Evolutionary conservation across 345 rosid species (phyloP).

Genomic region (Carallia brachiata): DNA sequence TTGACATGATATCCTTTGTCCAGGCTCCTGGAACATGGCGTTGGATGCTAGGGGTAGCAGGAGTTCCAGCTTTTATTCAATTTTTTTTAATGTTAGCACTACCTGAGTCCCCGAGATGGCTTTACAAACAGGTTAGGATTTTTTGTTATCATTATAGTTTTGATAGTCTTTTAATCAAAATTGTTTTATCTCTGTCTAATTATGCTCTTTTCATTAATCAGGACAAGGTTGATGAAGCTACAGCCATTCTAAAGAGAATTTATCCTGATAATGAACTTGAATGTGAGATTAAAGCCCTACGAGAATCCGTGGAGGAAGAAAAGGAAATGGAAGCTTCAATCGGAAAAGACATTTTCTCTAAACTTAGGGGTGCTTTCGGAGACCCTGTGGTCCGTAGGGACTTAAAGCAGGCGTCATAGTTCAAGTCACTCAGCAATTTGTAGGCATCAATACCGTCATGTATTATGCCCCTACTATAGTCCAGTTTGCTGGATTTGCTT

Average conservation of each 20-base stretch:
- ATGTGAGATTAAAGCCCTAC: conserved; percentile 47
- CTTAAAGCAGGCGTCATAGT: conserved; percentile 73
- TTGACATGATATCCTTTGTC: neutral
- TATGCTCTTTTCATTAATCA: conserved; percentile 14
- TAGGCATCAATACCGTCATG: conserved; percentile 89
- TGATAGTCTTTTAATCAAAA: neutral
- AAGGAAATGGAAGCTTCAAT: conserved; percentile 46
- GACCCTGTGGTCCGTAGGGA: conserved; percentile 52
- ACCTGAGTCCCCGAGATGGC: conserved; percentile 93
- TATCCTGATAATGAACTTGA: conserved; percentile 65
- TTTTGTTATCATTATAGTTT: neutral
- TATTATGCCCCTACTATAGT: conserved; percentile 85
- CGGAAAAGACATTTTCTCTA: conserved; percentile 43
- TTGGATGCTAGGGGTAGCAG: conserved; percentile 93
- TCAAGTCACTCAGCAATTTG: conserved; percentile 83
- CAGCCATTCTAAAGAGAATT: conserved; percentile 57
- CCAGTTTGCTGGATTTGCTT: conserved; percentile 85
- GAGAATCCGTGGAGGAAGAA: conserved; percentile 54
- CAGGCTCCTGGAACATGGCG: conserved; percentile 82
- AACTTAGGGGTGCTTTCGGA: conserved; percentile 60
- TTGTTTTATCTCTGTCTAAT: neutral
- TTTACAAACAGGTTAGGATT: conserved; percentile 45
- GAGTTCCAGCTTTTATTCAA: conserved; percentile 62
- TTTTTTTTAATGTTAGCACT: conserved; percentile 58
- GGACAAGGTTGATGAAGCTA: conserved; percentile 52